A percentile compares a stretch with the other conserved stretches of the same genome.
phyloP scores from a whole-genome alignment of 257 asterid genomes.

The Ligustrum vulgare region DNA sequence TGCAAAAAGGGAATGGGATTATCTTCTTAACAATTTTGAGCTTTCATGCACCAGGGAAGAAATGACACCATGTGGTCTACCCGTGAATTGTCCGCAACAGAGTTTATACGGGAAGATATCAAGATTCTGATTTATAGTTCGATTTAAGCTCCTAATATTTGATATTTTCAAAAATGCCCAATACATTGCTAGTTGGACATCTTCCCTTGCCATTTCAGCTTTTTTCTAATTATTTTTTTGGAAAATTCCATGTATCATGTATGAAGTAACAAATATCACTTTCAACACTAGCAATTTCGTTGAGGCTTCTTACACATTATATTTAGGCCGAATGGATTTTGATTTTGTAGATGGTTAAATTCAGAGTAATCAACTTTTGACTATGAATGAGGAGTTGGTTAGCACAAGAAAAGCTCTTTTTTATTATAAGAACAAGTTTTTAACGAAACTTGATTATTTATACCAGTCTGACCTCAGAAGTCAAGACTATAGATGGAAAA shows the following conservation, averaged over 20 bases:
- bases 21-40: conserved; percentile 57
- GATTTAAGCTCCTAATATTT: neutral
- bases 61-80: conserved; percentile 38
- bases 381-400: neutral
- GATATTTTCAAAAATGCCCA: no score
- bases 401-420: neutral
- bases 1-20: conserved; percentile 82
- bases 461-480: neutral
- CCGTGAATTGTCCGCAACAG: conserved; percentile 84
- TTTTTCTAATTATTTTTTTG: neutral
- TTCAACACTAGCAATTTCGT: neutral
- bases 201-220: neutral
- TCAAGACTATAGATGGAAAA: neutral
- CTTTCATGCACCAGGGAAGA: conserved; percentile 40
- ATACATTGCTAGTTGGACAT: neutral
- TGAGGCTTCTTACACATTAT: neutral
- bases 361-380: neutral
- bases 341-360: neutral
- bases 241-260: neutral
- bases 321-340: neutral
- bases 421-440: neutral
- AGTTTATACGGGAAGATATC: conserved; percentile 35
- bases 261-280: neutral
- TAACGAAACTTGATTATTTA: neutral
- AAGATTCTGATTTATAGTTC: conserved; percentile 46